Evolutionary conservation across 768 basidiomycete species (phyloP).

Genomic region (Psilocybe sp.): DNA sequence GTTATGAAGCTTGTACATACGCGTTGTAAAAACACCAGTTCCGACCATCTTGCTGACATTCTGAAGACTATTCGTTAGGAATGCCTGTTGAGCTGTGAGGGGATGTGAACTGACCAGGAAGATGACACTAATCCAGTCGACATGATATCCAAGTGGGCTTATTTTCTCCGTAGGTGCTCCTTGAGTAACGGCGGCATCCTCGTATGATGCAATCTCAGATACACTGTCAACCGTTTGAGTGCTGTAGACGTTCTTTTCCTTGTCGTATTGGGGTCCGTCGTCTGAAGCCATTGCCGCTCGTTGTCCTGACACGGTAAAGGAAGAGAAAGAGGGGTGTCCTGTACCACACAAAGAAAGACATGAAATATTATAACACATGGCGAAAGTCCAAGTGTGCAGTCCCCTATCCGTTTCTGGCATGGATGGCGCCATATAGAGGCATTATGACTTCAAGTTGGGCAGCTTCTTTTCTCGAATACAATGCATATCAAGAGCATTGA

Average conservation of each 20-base stretch:
- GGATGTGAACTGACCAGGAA: conserved; percentile 16
- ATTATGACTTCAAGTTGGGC: no score
- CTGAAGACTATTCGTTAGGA: conserved; percentile 8
- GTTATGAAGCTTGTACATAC: conserved; percentile 9
- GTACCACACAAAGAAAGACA: not conserved
- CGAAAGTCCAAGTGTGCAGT: no score
- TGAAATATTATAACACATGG: no score
- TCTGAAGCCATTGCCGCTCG: conserved; percentile 14
- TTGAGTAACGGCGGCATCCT: conserved; percentile 23
- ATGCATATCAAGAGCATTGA: no score
- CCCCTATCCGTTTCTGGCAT: no score
- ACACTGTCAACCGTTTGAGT: conserved; percentile 4
- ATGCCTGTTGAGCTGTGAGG: not conserved
- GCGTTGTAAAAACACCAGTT: conserved; percentile 33
- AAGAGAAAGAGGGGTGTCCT: not conserved
- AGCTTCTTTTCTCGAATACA: no score
- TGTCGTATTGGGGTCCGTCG: conserved; percentile 5
- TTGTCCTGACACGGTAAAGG: not conserved
- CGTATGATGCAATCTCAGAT: conserved; percentile 18
- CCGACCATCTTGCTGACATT: conserved; percentile 38
- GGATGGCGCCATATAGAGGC: no score
- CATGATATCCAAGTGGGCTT: conserved; percentile 34
- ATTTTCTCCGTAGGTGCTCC: conserved; percentile 31
- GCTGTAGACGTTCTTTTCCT: conserved; percentile 12
- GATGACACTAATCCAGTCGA: conserved; percentile 25